A percentile compares a stretch with the other conserved stretches of the same genome.
These are phyloP conservation scores for Baeospora myosura DNA, from an alignment of 1,284 basidiomycete genomes.

Conservation along the genomic window DNA sequence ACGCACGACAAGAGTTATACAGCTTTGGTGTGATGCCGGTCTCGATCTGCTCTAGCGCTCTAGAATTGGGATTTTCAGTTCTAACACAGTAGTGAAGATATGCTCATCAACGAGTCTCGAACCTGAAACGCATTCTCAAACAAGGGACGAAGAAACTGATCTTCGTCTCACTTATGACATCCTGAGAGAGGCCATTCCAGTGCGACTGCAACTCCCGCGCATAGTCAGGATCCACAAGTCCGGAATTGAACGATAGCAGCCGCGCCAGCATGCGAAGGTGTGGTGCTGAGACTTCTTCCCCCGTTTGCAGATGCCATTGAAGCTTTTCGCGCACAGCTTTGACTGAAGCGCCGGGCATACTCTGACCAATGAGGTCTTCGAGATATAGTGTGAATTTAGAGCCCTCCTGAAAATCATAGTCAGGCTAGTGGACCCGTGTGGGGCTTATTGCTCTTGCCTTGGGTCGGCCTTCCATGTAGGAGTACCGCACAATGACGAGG, in stretches of 20 bases:
- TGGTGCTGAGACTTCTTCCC: slow-evolving; percentile 13
- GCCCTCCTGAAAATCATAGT: slow-evolving; percentile 10
- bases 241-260: slow-evolving; percentile 15
- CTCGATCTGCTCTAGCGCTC: slow-evolving; percentile 16
- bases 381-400: slow-evolving; percentile 16
- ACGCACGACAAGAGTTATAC: slow-evolving; percentile 10
- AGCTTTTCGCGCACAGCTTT: slow-evolving; percentile 12
- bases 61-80: neutral
- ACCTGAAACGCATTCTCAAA: slow-evolving; percentile 14
- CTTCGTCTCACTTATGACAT: slow-evolving; percentile 15
- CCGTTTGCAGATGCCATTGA: slow-evolving; percentile 11
- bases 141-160: slow-evolving; percentile 18
- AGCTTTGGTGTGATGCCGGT: slow-evolving; percentile 11
- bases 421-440: neutral
- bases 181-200: slow-evolving; percentile 14
- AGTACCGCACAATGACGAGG: slow-evolving; percentile 15
- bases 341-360: slow-evolving; percentile 11
- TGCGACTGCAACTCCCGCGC: slow-evolving; percentile 15
- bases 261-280: slow-evolving; percentile 17
- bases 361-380: slow-evolving; percentile 11
- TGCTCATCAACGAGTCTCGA: neutral
- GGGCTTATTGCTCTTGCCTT: slow-evolving; percentile 6
- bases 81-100: no score
- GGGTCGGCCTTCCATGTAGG: slow-evolving; percentile 15
- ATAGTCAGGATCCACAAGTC: slow-evolving; percentile 14